Evolutionary conservation across 176 grass and related monocot genomes (phyloP).

Genomic region (Zoysia japonica): DNA sequence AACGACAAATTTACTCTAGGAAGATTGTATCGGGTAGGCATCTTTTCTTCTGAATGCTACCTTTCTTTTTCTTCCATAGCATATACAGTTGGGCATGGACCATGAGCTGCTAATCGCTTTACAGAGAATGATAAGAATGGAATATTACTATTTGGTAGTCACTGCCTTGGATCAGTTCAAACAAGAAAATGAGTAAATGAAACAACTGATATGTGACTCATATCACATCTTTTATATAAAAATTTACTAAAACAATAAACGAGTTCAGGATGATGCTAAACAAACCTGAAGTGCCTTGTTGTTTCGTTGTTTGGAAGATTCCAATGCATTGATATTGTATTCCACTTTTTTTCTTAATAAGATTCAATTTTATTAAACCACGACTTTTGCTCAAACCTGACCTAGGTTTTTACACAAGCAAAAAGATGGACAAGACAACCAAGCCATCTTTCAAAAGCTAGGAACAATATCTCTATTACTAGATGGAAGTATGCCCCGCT

Average conservation of each 20-base stretch:
- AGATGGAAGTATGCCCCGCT: background rate
- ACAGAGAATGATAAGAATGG: constrained; percentile 12
- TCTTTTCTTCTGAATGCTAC: constrained; percentile 49
- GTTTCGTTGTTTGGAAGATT: background rate
- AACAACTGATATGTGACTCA: background rate
- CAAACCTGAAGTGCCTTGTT: background rate
- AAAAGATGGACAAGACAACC: background rate
- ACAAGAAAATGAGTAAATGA: background rate
- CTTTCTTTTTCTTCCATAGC: constrained; percentile 66
- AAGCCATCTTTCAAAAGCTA: background rate
- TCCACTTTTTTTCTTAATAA: background rate
- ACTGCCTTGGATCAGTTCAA: background rate
- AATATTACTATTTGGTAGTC: constrained; percentile 7
- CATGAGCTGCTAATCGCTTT: background rate
- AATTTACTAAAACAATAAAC: background rate
- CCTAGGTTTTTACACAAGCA: background rate
- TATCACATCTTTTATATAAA: background rate
- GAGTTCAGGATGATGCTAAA: background rate
- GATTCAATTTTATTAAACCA: background rate
- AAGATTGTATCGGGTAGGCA: constrained; percentile 64
- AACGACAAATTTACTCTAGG: constrained; percentile 55
- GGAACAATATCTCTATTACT: background rate
- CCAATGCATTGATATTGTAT: background rate
- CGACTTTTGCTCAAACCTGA: background rate
- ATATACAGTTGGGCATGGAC: background rate